Evolutionary conservation across 345 rosid species (phyloP), one percentile per base, ranked within the genome.

Genomic region (Erodium maritimum): DNA sequence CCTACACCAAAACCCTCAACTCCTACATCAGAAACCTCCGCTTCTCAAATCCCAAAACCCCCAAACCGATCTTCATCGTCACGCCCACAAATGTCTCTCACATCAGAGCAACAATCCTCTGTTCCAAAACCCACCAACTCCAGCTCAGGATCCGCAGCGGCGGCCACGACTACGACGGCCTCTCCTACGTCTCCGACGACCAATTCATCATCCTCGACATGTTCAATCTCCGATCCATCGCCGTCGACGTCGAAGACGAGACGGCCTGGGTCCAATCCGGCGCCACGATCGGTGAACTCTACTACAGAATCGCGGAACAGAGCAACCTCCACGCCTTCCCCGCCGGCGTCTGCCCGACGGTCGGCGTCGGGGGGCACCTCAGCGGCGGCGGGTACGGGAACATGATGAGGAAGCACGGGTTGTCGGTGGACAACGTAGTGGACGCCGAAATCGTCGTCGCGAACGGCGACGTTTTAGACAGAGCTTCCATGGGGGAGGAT

Each of bases 261-360:
- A 65, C 65, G 14, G 76, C 79, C 2, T 75, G 79, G 79, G 78
- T 83, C 5, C 67, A 79, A 71, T 73, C 76, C 0, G 89, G 89
- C 4, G 86, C 89, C 1, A 78, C 77, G 0, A 69, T 78, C 4
- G 89, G 89, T 0, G 83, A 83, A 62, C 60, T 73, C 12, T 83
- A 78, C 61, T 63, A 65, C 0, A 66, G 69, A 19, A 76, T 83
- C 50, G 72, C 79, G 0, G 52, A 75, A 34, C 61, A 74, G 33
- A 79, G 82, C 54, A 55, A 23, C 2, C 24, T 51, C 45, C 82
- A 65, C 21, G 89, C 71, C 8, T 83, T 78, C 65, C 70, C 89
- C 0, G 89, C 86, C 0, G 84, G 86, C 18, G 75, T 82, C 0
- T 83, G 83, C 65, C 80, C 83, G 0, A 78, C 86, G 0, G 72